A percentile compares a stretch with the other conserved stretches of the same genome.
These are phyloP conservation scores for Apophysomyces sp. DNA, from an alignment of 371 early-diverging fungal species.

Conservation along the genomic window DNA sequence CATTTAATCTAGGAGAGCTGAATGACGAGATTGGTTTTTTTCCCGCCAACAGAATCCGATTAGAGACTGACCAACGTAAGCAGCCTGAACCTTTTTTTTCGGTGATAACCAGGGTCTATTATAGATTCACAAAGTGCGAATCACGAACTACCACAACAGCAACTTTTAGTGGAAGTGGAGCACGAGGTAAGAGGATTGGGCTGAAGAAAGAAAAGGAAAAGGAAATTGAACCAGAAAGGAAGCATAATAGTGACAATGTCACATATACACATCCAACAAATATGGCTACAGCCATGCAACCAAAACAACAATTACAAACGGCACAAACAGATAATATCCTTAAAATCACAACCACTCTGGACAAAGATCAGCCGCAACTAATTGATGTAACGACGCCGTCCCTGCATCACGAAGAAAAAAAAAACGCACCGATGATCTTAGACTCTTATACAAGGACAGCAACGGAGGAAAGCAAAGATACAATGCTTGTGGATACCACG, in stretches of 20 bases:
- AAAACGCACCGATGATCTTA: neutral
- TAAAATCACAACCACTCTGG: neutral
- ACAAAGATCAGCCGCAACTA: neutral
- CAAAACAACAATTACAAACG: neutral
- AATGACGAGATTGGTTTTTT: conserved; percentile 51
- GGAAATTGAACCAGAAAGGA: neutral
- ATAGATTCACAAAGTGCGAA: neutral
- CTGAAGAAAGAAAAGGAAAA: neutral
- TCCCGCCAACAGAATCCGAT: conserved; percentile 48
- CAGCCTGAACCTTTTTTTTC: neutral
- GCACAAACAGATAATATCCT: neutral
- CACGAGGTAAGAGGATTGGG: neutral
- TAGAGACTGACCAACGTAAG: conserved; percentile 16
- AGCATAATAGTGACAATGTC: neutral
- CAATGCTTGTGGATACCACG: neutral
- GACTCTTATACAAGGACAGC: neutral
- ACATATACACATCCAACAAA: neutral
- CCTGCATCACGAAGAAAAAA: neutral
- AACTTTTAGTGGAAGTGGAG: neutral
- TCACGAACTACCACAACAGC: conserved; percentile 1
- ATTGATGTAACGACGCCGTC: neutral
- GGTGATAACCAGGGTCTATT: neutral
- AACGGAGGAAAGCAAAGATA: neutral
- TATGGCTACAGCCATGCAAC: neutral
- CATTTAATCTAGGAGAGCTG: conserved; percentile 32